phyloP scores from a whole-genome alignment of 1,139 yeast genomes.

The Pichia sp. region DNA sequence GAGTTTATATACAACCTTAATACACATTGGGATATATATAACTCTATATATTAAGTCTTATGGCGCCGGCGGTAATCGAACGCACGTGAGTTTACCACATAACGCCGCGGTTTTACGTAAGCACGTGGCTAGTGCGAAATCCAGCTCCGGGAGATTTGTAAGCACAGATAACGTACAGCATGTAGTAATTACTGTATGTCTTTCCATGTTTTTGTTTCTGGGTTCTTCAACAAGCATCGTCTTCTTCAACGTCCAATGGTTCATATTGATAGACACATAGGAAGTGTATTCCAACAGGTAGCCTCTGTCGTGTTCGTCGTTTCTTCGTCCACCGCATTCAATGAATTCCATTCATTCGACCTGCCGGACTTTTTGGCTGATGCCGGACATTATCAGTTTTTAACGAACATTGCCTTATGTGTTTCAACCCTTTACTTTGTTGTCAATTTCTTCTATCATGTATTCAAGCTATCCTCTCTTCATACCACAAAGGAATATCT shows the following conservation, averaged over 20 bases:
- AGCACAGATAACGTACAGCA: too few species aligned
- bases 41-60: too few species aligned
- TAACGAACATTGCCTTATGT: conserved; percentile 54
- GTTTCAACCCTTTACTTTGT: conserved; percentile 41
- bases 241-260: background rate
- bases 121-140: too few species aligned
- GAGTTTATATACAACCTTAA: too few species aligned
- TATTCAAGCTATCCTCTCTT: conserved; percentile 26
- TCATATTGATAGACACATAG: background rate
- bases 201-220: too few species aligned
- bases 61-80: too few species aligned
- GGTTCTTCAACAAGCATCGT: background rate
- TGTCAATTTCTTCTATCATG: conserved; percentile 39
- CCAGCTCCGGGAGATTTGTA: too few species aligned
- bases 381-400: conserved; percentile 65
- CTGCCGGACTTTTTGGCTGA: conserved; percentile 43
- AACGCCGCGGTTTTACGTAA: too few species aligned
- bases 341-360: conserved; percentile 20
- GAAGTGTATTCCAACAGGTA: background rate
- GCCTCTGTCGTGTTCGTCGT: conserved; percentile 2
- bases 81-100: too few species aligned
- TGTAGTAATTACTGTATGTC: too few species aligned
- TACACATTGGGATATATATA: too few species aligned
- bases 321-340: conserved; percentile 10
- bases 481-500: conserved; percentile 32